Base-by-base conservation (phyloP, 73 alveolate genomes). In the Paramecium octaurelia region DNA sequence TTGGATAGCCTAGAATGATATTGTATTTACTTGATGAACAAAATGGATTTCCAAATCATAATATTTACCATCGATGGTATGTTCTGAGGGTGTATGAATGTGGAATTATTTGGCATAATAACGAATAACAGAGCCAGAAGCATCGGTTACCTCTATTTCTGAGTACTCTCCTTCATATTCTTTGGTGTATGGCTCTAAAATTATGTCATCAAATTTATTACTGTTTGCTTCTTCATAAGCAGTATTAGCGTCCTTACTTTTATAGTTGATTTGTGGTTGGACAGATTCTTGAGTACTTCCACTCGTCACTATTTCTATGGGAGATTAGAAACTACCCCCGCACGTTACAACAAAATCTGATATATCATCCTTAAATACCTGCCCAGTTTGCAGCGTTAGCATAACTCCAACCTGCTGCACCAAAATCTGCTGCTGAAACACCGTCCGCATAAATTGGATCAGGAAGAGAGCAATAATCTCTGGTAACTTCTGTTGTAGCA, bases 1-100 rank as follows among this genome's bases (percentile, higher is more conserved):
- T 80, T 80, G 20, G 7, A 48, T 35, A 80, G 91, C 88, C 88
- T 75, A 36, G 8, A 38, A 29, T 36, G 9, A 75, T 75, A 12
- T 12, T 12, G 3, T 14, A 18, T 3, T 2, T 75, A 38, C 91
- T 24, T 44, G 10, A 80, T 80, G 91, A 80, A 80, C 91, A 80
- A 80, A 80, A 48, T 80, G 91, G 16, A 80, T 27, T 46, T 80
- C 91, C 24, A 80, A 48, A 80, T 80, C 91, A 23, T 12, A 34
- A 48, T 80, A 31, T 27, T 38, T 64, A 11, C 91, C 91, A 80
- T 80, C 75, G 1, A 80, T 80, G 8, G 46, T 23, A 80, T 80
- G 91, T 24, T 80, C 91, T 44, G 91, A 80, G 12, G 91, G 91
- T 24, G 75, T 80, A 24, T 80, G 91, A 9, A 80, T 80, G 7